These are phyloP conservation scores for Amanita pallidorosea DNA, from an alignment of 768 basidiomycete genomes.

Conservation along the genomic window DNA sequence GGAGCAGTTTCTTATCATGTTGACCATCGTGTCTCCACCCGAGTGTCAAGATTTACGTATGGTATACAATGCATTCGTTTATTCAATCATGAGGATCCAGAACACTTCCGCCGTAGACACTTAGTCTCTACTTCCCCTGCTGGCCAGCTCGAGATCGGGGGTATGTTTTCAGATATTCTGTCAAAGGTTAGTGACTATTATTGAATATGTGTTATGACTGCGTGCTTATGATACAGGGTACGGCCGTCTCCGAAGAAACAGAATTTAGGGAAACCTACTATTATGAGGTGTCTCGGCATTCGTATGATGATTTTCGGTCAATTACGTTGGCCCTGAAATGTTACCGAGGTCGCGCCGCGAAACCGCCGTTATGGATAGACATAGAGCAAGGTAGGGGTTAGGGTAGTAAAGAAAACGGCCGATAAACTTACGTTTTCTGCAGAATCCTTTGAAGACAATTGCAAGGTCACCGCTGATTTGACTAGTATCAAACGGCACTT, in stretches of 20 bases:
- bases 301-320: no score
- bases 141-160: background rate
- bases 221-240: conserved; percentile 7
- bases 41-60: conserved; percentile 13
- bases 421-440: background rate
- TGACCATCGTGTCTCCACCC: conserved; percentile 11
- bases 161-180: conserved; percentile 7
- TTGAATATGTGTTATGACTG: background rate
- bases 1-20: conserved; percentile 15
- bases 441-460: conserved; percentile 23
- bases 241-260: conserved; percentile 12
- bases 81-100: background rate
- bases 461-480: conserved; percentile 13
- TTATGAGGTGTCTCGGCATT: background rate
- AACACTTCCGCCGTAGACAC: background rate
- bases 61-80: conserved; percentile 5
- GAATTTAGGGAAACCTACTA: conserved; percentile 10
- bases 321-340: no score
- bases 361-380: conserved; percentile 12
- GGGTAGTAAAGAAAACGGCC: no score
- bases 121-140: background rate
- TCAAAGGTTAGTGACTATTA: background rate
- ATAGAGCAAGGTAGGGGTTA: conserved; percentile 10
- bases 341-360: conserved; percentile 11
- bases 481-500: no score